Evolutionary conservation across 2,329 filamentous ascomycete genomes (phyloP).

Genomic region (Fusarium verticillioides): DNA sequence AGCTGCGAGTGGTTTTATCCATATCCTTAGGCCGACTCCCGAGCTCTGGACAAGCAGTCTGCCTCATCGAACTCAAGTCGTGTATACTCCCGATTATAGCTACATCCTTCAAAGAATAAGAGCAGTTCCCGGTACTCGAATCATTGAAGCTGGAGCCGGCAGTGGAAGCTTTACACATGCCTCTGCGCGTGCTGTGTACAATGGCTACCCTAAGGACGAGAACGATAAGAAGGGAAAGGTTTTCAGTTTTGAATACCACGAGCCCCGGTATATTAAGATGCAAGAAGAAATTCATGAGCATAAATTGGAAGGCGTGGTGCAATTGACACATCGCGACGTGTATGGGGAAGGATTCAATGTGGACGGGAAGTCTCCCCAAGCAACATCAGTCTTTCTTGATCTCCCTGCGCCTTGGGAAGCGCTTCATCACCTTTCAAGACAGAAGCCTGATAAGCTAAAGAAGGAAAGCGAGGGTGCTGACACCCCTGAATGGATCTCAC

Average conservation of each 20-base stretch:
- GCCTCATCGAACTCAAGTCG: constrained; percentile 85
- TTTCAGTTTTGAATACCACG: constrained; percentile 86
- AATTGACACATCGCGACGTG: constrained; percentile 82
- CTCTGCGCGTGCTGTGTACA: constrained; percentile 79
- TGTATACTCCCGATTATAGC: constrained; percentile 89
- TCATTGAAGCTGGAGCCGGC: constrained; percentile 85
- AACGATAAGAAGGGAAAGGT: constrained; percentile 71
- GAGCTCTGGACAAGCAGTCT: constrained; percentile 85
- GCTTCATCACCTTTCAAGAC: constrained; percentile 77
- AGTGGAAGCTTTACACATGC: constrained; percentile 89
- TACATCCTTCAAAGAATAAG: constrained; percentile 82
- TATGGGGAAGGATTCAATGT: constrained; percentile 79
- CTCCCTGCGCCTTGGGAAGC: constrained; percentile 85
- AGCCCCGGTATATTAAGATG: constrained; percentile 76
- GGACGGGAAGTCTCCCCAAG: constrained; percentile 67
- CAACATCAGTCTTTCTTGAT: constrained; percentile 81
- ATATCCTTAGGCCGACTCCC: constrained; percentile 81
- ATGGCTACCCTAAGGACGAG: constrained; percentile 67
- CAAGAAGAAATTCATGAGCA: constrained; percentile 76
- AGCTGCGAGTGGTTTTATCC: constrained; percentile 77
- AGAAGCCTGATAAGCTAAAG: constrained; percentile 41
- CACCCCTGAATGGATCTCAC: constrained; percentile 60
- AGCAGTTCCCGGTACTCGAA: constrained; percentile 74
- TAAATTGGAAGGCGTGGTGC: constrained; percentile 71
- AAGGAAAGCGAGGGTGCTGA: constrained; percentile 38